These are phyloP conservation scores for Paracamarosporium sp. DNA, from an alignment of 2,329 filamentous ascomycete species.

Conservation along the genomic window DNA sequence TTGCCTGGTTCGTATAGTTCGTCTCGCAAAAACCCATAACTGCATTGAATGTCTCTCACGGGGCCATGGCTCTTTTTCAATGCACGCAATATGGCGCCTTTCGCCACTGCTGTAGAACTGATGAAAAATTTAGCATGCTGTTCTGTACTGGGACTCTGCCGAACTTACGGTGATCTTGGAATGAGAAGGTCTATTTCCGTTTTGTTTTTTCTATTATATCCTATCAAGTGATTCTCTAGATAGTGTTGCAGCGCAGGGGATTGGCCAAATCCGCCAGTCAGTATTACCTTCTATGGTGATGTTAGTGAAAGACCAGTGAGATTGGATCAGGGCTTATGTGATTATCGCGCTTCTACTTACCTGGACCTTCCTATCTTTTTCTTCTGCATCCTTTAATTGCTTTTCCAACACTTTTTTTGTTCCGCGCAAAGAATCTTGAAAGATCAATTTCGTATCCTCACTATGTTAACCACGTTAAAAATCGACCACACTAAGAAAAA, in stretches of 20 bases:
- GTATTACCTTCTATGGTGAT: conserved; percentile 31
- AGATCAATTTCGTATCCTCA: conserved; percentile 20
- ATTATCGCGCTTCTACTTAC: background rate
- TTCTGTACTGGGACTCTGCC: background rate
- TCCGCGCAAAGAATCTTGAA: conserved; percentile 18
- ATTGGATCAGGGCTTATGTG: background rate
- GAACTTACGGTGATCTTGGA: conserved; percentile 14
- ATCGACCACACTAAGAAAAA: too few species aligned
- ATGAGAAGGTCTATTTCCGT: conserved; percentile 13
- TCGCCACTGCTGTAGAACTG: conserved; percentile 20
- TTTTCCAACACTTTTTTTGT: conserved; percentile 19
- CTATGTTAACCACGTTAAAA: too few species aligned
- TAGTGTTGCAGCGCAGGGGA: conserved; percentile 31
- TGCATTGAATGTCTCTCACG: conserved; percentile 27
- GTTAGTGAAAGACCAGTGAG: background rate
- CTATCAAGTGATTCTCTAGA: conserved; percentile 22
- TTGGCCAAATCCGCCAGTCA: conserved; percentile 41
- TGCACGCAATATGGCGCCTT: conserved; percentile 37
- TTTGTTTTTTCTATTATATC: conserved; percentile 1
- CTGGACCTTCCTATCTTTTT: conserved; percentile 12
- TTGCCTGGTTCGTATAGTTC: conserved; percentile 10
- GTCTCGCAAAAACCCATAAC: conserved; percentile 32
- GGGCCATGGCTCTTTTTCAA: conserved; percentile 38
- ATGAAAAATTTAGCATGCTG: background rate
- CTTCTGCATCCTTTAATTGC: conserved; percentile 32